Percentiles rank a stretch among this genome's conserved stretches.
Evolutionary conservation across 1,139 yeast genomes (phyloP).

Genomic region (Trichomonascaceae sp.): DNA sequence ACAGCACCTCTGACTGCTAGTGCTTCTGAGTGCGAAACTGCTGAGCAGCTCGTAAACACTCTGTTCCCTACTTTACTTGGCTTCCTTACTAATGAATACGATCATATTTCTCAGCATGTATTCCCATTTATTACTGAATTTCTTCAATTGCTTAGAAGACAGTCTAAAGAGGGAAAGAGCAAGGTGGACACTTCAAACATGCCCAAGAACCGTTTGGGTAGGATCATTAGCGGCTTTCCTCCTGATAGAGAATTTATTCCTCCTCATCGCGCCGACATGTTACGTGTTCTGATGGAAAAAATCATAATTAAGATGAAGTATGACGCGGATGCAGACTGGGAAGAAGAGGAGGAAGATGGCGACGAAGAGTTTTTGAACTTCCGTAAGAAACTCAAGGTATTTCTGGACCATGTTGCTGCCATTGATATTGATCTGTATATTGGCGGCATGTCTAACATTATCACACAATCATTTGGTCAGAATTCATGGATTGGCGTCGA

Average conservation of each 20-base stretch:
- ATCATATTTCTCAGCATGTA: conserved; percentile 79
- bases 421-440: conserved; percentile 68
- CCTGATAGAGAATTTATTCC: conserved; percentile 28
- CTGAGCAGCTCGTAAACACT: conserved; percentile 45
- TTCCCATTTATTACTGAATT: conserved; percentile 76
- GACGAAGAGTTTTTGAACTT: conserved; percentile 76
- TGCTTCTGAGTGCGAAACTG: conserved; percentile 32
- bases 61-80: conserved; percentile 69
- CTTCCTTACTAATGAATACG: conserved; percentile 75
- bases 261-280: conserved; percentile 41
- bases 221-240: conserved; percentile 24
- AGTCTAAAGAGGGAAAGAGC: conserved; percentile 29
- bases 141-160: conserved; percentile 62
- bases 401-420: conserved; percentile 80
- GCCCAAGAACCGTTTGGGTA: conserved; percentile 25
- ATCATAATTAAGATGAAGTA: conserved; percentile 72
- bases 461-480: conserved; percentile 48
- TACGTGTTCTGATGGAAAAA: conserved; percentile 60
- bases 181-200: conserved; percentile 24
- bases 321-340: conserved; percentile 64
- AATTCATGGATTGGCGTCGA: conserved; percentile 71
- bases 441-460: conserved; percentile 61
- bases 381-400: conserved; percentile 62
- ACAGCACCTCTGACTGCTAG: conserved; percentile 29
- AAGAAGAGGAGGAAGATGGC: conserved; percentile 44